Percentiles rank a stretch among this genome's conserved stretches.
These are phyloP conservation scores for Moniliophthora roreri DNA, from an alignment of 1,284 basidiomycete genomes.

Conservation along the genomic window DNA sequence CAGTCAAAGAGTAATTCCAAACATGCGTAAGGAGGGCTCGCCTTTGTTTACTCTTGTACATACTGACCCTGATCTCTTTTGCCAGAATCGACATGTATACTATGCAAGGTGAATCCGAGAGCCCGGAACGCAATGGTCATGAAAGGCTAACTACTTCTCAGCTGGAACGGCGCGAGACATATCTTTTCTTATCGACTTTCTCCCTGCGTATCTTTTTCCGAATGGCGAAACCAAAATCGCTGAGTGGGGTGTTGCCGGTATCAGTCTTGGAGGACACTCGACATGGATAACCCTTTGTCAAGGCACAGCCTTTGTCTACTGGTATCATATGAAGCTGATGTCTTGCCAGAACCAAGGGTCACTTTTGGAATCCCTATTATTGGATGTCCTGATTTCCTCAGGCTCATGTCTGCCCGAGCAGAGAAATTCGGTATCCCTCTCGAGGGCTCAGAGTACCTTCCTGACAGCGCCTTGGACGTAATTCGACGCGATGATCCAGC, in stretches of 20 bases:
- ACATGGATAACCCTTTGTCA: constrained; percentile 70
- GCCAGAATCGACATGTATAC: constrained; percentile 76
- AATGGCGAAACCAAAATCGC: constrained; percentile 60
- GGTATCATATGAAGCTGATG: background rate
- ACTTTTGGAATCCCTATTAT: constrained; percentile 74
- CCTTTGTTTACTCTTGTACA: background rate
- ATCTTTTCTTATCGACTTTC: constrained; percentile 79
- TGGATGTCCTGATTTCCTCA: constrained; percentile 76
- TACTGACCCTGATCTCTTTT: background rate
- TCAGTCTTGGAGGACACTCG: constrained; percentile 79
- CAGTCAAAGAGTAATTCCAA: constrained; percentile 48
- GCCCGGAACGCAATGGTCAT: constrained; percentile 8
- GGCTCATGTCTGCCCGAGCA: constrained; percentile 64
- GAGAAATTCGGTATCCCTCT: constrained; percentile 40
- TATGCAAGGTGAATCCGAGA: constrained; percentile 48
- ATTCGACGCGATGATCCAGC: constrained; percentile 48
- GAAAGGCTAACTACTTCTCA: constrained; percentile 22
- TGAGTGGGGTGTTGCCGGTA: constrained; percentile 70
- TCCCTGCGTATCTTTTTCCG: constrained; percentile 79
- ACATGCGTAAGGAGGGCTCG: constrained; percentile 56
- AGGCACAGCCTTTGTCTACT: constrained; percentile 31
- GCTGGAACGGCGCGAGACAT: constrained; percentile 78
- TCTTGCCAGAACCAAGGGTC: constrained; percentile 64
- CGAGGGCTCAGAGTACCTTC: constrained; percentile 54
- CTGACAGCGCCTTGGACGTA: constrained; percentile 48